Conservation (phyloP, 1,284 basidiomycete genomes). For the Anthracocystis walkeri region DNA sequence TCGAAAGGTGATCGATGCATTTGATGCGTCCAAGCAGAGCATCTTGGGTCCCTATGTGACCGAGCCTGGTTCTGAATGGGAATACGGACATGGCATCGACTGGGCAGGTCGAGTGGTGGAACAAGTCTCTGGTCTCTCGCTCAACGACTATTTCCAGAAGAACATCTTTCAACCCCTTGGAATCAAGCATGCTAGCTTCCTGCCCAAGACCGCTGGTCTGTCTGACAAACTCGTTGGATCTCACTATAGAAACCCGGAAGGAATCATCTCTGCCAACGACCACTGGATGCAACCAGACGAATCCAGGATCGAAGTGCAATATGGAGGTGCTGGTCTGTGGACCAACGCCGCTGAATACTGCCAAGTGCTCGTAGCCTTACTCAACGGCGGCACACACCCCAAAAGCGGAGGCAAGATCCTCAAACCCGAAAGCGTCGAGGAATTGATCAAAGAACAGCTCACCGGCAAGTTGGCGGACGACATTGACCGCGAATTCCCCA, state of each 20-base stretch:
- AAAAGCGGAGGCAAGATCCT: slow-evolving; percentile 55
- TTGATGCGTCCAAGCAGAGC: slow-evolving; percentile 27
- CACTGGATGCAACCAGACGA: slow-evolving; percentile 45
- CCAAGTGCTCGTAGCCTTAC: slow-evolving; percentile 52
- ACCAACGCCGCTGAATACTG: slow-evolving; percentile 47
- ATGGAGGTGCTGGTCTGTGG: slow-evolving; percentile 45
- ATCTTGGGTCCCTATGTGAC: slow-evolving; percentile 39
- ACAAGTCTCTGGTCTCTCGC: slow-evolving; percentile 43
- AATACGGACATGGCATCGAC: slow-evolving; percentile 53
- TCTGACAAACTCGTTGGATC: slow-evolving; percentile 41
- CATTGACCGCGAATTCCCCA: slow-evolving; percentile 41
- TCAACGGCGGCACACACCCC: slow-evolving; percentile 60
- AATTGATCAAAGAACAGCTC: slow-evolving; percentile 53
- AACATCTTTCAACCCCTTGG: slow-evolving; percentile 61
- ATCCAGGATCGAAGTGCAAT: slow-evolving; percentile 56
- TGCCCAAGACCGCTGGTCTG: slow-evolving; percentile 25
- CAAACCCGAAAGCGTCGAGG: slow-evolving; percentile 46
- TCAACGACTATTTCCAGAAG: slow-evolving; percentile 56
- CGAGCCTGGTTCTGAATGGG: slow-evolving; percentile 59
- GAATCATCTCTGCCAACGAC: slow-evolving; percentile 30
- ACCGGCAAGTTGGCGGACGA: slow-evolving; percentile 34
- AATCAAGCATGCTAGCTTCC: slow-evolving; percentile 50
- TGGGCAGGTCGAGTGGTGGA: slow-evolving; percentile 57
- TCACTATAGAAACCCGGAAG: slow-evolving; percentile 31
- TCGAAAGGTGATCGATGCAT: slow-evolving; percentile 30